These are phyloP conservation scores for Salix koriyanagi DNA, from an alignment of 345 rosid species.

Conservation along the genomic window DNA sequence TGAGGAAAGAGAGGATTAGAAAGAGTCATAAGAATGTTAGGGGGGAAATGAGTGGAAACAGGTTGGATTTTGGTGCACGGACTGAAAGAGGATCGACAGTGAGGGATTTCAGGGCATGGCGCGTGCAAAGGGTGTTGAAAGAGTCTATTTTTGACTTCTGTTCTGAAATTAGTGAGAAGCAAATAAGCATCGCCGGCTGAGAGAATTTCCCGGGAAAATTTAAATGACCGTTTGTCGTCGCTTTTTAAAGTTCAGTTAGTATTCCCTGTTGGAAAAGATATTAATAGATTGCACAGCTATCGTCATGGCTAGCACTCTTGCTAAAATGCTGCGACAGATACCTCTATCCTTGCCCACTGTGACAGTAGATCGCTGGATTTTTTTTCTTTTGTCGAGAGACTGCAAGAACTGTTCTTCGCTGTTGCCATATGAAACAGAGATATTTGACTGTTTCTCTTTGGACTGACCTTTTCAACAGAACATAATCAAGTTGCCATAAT, in stretches of 20 bases:
- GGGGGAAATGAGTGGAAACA: constrained; percentile 10
- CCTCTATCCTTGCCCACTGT: background rate
- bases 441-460: background rate
- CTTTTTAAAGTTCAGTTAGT: background rate
- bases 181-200: background rate
- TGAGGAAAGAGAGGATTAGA: constrained; percentile 18
- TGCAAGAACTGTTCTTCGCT: background rate
- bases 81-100: constrained; percentile 1
- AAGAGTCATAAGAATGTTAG: background rate
- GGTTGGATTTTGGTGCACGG: constrained; percentile 20
- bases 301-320: background rate
- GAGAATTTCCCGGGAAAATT: constrained; percentile 15
- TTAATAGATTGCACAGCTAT: background rate
- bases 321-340: background rate
- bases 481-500: background rate
- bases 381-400: background rate
- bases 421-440: background rate
- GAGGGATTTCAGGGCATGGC: constrained; percentile 19
- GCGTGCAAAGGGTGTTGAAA: constrained; percentile 6
- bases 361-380: background rate
- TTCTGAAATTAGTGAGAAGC: background rate
- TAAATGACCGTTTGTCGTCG: background rate
- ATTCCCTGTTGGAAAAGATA: background rate
- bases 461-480: background rate
- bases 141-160: background rate